Evolutionary conservation across 2,329 filamentous ascomycete genomes (phyloP).

Genomic region (Botrytis sinoallii): DNA sequence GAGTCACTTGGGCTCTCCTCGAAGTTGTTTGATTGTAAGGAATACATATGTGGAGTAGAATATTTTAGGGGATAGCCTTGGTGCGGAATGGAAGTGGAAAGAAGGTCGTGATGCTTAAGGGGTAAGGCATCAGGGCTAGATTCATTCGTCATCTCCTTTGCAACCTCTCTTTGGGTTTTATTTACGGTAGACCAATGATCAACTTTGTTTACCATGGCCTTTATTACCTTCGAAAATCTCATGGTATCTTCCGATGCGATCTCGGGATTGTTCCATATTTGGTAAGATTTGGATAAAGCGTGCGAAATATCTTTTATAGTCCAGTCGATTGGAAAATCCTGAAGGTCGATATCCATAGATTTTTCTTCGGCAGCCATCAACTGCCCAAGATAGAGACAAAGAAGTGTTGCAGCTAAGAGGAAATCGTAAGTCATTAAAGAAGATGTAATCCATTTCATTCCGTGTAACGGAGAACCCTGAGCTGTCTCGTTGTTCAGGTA

Average conservation of each 20-base stretch:
- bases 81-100: neutral
- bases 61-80: neutral
- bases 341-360: neutral
- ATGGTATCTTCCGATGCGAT: constrained; percentile 26
- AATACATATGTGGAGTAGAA: neutral
- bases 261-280: constrained; percentile 27
- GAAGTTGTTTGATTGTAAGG: neutral
- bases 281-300: constrained; percentile 24
- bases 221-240: constrained; percentile 27
- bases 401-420: constrained; percentile 31
- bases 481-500: constrained; percentile 23
- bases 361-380: constrained; percentile 15
- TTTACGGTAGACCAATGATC: constrained; percentile 1
- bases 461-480: constrained; percentile 18
- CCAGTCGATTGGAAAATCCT: constrained; percentile 24
- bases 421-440: constrained; percentile 30
- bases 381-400: constrained; percentile 31
- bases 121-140: neutral
- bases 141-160: neutral
- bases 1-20: neutral
- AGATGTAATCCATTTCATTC: constrained; percentile 27
- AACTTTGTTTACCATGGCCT: constrained; percentile 27
- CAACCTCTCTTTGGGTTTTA: neutral
- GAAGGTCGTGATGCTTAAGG: neutral
- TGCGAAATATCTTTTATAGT: constrained; percentile 27